Base-by-base conservation (phyloP, 1,284 basidiomycete genomes). In the Sporisorium sorghi region DNA sequence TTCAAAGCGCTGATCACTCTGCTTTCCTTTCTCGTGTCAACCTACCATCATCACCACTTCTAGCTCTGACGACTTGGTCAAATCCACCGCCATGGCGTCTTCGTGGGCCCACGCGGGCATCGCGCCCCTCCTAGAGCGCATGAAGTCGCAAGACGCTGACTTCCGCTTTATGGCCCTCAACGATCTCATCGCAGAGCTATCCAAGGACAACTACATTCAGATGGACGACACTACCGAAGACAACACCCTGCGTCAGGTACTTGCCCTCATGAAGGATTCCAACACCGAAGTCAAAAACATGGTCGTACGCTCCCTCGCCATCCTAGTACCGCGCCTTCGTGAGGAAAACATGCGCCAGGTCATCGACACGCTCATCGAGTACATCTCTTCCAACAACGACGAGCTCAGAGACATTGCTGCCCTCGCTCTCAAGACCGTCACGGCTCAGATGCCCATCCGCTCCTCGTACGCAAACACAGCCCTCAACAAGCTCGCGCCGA, bases 201-300 rank as follows among this genome's bases (percentile, higher is more conserved):
- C 66, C 11, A 66, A 71, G 37, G 79, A 78, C 40, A 55, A 57
- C 39, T 77, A 68, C 54, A 62, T 76, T 15, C 65, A 63, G 35
- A 57, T 79, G 50, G 80, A 82, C 32, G 73, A 75, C 24, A 39
- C 23, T 24, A 60, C 68, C 35, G 95, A 97, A 87, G 90, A 87
- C 83, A 92, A 91, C 79, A 89, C 93, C 32, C 87, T 94, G 47
- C 89, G 88, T 46, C 90, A 91, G 79, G 93, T 97, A 1, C 87
- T 97, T 23, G 87, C 89, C 23, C 88, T 96, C 23, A 90, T 97
- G 12, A 91, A 93, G 81, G 97, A 99, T 86, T 91, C 91, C 86
- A 97, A 97, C 79, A 93, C 93, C 15, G 96, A 99, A 86, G 97
- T 99, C 74, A 98, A 98, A 88, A 97, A 97, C 84, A 92, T 94